Evolutionary conservation across 164 flowering plant species (phyloP), one percentile per base, ranked within the genome.

Genomic region (Kalanchoe fedtschenkoi): DNA sequence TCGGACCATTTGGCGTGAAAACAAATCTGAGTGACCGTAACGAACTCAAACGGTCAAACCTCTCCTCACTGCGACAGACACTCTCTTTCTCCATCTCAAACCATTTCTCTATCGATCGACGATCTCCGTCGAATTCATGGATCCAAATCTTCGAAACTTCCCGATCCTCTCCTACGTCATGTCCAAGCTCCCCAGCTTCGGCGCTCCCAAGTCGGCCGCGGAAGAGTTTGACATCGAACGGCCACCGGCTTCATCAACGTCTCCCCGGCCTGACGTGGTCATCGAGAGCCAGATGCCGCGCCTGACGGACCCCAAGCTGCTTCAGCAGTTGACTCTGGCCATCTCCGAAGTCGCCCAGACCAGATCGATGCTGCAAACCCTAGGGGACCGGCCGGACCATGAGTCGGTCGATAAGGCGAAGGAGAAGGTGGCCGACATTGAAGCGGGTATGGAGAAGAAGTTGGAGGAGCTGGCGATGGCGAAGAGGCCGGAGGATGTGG

Each of bases 131-230:
- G 11, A 58, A 34, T 6, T 10, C 34, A 63, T 63, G 66, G 66
- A 63, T 53, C 66, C 66, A 21, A 51, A 63, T 37, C 66, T 60
- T 3, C 39, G 60, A 37, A 35, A 15, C 22, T 55, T 54, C 51
- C 60, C 66, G 51, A 38, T 64, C 24, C 47, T 64, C 19, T 64
- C 66, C 4, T 64, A 64, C 47, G 66, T 64, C 60, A 64, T 64
- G 66, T 64, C 66, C 16, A 64, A 64, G 33, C 66, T 64, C 17
- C 66, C 66, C 46, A 13, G 19, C 66, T 28, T 33, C 41, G n/a
- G 22, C 46, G 32, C 57, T 8, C 35, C 47, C 35, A 32, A 22
- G 9, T 37, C 66, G 16, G 34, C 21, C 5, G 3, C 26, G 3
- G 16, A 38, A 37, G 33, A 62, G 11, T 19, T 33, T 47, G 60